Evolutionary conservation across 169 alveolate genomes (phyloP).

Genomic region (Blepharisma undulans): DNA sequence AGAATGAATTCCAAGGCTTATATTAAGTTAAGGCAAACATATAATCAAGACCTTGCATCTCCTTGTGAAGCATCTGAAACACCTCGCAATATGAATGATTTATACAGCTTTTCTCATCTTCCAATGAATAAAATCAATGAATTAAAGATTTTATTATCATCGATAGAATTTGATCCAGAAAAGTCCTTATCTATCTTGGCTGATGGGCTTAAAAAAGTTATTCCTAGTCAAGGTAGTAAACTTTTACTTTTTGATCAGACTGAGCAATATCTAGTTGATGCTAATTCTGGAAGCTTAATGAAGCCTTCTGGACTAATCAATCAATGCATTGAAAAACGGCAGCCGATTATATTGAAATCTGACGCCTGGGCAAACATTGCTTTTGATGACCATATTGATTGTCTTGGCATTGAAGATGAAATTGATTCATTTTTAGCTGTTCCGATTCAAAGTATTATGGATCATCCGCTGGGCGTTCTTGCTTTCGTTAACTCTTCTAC

Average conservation of each 20-base stretch:
- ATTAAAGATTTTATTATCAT: not conserved
- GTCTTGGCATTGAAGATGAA: not conserved
- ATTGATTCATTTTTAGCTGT: conserved; percentile 20
- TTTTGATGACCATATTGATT: not conserved
- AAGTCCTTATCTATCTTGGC: not conserved
- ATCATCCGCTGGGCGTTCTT: not conserved
- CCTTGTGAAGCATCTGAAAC: not conserved
- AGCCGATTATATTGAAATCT: not conserved
- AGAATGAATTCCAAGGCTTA: not conserved
- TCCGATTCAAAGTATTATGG: not conserved
- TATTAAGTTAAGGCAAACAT: not conserved
- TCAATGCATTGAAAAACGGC: not conserved
- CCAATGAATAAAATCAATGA: not conserved
- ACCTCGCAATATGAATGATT: not conserved
- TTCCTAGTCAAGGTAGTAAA: conserved; percentile 6
- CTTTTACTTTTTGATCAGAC: not conserved
- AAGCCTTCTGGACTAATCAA: not conserved
- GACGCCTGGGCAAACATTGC: not conserved
- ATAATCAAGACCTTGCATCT: not conserved
- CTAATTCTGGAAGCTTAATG: not conserved
- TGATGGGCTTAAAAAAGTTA: not conserved
- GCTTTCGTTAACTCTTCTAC: conserved; percentile 1
- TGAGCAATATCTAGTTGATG: conserved; percentile 11
- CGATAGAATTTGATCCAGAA: not conserved
- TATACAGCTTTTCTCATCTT: not conserved